Evolutionary conservation across 306 rosid species (phyloP).

Genomic region (cucumber (Cucumis sativus)): Cucumber_9930_V3 NC_026655.2:21628501-21629000

Average conservation of each 20-base stretch:
- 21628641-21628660: not conserved
- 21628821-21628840: not conserved
- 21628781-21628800: not conserved
- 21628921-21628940: not conserved
- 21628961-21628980: not conserved
- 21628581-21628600: not conserved
- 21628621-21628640: not conserved
- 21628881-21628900: not conserved
- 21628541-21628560: too few species aligned
- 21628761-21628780: not conserved
- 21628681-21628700: not conserved
- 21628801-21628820: not conserved
- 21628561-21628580: not conserved
- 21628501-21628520: too few species aligned
- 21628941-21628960: not conserved
- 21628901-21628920: not conserved
- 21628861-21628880: not conserved
- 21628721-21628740: not conserved
- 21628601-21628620: not conserved
- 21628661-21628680: too few species aligned
- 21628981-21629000: not conserved
- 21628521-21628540: not conserved
- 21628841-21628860: not conserved
- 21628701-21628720: not conserved
- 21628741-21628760: not conserved